Evolutionary conservation across 768 basidiomycete species (phyloP), one percentile per base, ranked within the genome.

Genomic region (Lactarius tabidus): DNA sequence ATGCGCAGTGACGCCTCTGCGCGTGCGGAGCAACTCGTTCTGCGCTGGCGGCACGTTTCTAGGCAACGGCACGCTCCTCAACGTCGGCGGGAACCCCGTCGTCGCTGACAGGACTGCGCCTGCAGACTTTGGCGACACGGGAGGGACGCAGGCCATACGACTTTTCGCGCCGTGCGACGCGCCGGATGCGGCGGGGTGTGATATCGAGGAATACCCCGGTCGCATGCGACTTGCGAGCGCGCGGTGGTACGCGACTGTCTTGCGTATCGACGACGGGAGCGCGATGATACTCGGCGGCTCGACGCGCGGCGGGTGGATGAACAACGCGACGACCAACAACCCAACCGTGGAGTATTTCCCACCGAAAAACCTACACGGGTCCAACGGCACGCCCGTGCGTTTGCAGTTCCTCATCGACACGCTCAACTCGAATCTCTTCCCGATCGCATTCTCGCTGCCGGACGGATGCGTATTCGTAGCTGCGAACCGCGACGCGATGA

Each of bases 321-420:
- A 92, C 72, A 93, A 92, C 62, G 81, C 78, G 29, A 90, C 89
- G 3, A 83, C 84, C 64, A 90, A 91, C 77, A 92, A 92, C 71
- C 90, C 91, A 3, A 91, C 89, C 0, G 75, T 90, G 67, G 90
- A 92, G 74, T 94, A 84, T 75, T 95, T 81, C 73, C 93, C 93
- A 35, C 88, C 92, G 1, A 93, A 94, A 74, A 78, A 79, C 60
- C 84, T 91, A 56, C 80, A 86, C 65, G 82, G 81, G 18, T 86
- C 82, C 3, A 83, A 85, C 51, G 91, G 91, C 54, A 69, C 89
- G 69, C 87, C 89, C 2, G 82, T 91, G 45, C 71, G 75, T n/a
- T 68, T 88, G 23, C 79, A 78, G 31, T 91, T 91, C 73, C 77
- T 93, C 18, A 78, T 79, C 65, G 82, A 86, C 63, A 91, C 91